A percentile compares a stretch with the other conserved stretches of the same genome.
Conservation (phyloP, 2,329 filamentous ascomycete genomes). For the Paracoccidioides lutzii region DNA sequence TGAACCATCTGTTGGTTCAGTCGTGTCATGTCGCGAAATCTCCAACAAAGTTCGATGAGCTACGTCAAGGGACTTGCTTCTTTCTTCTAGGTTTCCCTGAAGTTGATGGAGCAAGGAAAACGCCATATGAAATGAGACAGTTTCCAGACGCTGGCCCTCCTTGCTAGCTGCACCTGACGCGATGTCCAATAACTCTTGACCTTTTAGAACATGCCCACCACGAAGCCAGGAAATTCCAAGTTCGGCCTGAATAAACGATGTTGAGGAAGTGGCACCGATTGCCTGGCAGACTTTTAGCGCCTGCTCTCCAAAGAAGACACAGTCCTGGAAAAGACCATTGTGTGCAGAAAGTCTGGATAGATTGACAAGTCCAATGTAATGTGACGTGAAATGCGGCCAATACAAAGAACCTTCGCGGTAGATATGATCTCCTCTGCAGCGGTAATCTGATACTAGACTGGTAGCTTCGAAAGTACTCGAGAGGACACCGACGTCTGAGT, state of each 20-base stretch:
- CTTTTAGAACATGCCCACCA: slow-evolving; percentile 38
- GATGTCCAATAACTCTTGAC: slow-evolving; percentile 44
- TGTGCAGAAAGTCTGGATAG: slow-evolving; percentile 69
- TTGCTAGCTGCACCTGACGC: slow-evolving; percentile 43
- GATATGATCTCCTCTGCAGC: slow-evolving; percentile 16
- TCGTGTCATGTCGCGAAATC: slow-evolving; percentile 26
- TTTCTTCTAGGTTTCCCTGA: slow-evolving; percentile 29
- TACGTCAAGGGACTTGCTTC: slow-evolving; percentile 39
- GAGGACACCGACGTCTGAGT: slow-evolving; percentile 24
- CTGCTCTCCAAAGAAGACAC: slow-evolving; percentile 75
- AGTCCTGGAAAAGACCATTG: slow-evolving; percentile 77
- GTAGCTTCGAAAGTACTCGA: slow-evolving; percentile 28
- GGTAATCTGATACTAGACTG: slow-evolving; percentile 21
- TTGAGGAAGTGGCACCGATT: slow-evolving; percentile 48
- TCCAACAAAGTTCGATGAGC: slow-evolving; percentile 34
- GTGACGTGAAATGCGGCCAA: slow-evolving; percentile 63
- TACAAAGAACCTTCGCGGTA: slow-evolving; percentile 52
- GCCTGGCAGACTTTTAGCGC: slow-evolving; percentile 62
- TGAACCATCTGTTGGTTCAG: slow-evolving; percentile 18
- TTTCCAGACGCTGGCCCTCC: slow-evolving; percentile 38
- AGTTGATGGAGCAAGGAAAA: slow-evolving; percentile 35
- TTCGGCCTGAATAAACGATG: slow-evolving; percentile 35
- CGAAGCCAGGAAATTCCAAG: slow-evolving; percentile 38
- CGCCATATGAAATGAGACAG: slow-evolving; percentile 37
- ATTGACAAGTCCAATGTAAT: slow-evolving; percentile 59